Conservation (phyloP, 495 filamentous ascomycete genomes). For the Margaritispora aquatica region DNA sequence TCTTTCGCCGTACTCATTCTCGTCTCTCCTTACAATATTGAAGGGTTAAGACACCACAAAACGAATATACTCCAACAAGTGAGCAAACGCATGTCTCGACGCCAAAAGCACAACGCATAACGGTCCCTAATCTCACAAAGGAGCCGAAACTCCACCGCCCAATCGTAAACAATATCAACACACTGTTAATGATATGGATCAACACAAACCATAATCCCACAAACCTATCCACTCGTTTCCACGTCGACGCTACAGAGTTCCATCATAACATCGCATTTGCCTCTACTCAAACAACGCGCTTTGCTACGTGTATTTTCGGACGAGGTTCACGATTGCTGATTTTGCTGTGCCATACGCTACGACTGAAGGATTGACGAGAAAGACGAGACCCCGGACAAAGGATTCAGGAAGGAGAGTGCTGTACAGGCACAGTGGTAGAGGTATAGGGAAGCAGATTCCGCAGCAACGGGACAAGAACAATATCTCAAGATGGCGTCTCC, state of each 20-base stretch:
- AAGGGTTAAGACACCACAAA: too few relatives aligned
- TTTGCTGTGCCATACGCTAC: too few relatives aligned
- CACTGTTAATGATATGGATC: conserved; percentile 14
- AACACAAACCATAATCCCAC: conserved; percentile 8
- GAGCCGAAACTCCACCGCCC: conserved; percentile 17
- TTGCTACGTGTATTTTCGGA: conserved; percentile 9
- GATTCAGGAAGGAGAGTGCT: neutral
- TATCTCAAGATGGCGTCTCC: conserved; percentile 46
- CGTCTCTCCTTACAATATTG: neutral
- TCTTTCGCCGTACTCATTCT: neutral
- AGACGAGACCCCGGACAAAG: neutral
- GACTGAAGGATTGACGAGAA: neutral
- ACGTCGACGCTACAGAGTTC: conserved; percentile 9
- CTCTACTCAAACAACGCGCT: conserved; percentile 11
- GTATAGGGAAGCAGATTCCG: neutral
- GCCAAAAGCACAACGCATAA: conserved; percentile 7
- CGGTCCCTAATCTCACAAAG: conserved; percentile 9
- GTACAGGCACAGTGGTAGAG: neutral
- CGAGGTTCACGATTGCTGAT: neutral
- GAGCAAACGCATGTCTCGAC: neutral
- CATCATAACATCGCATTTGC: conserved; percentile 4
- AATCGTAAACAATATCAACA: conserved; percentile 20
- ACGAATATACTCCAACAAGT: too few relatives aligned
- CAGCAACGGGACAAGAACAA: too few relatives aligned
- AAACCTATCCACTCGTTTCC: conserved; percentile 13